phyloP scores from a whole-genome alignment of 2,329 filamentous ascomycete species.

The Aspergillus luchuensis region DNA sequence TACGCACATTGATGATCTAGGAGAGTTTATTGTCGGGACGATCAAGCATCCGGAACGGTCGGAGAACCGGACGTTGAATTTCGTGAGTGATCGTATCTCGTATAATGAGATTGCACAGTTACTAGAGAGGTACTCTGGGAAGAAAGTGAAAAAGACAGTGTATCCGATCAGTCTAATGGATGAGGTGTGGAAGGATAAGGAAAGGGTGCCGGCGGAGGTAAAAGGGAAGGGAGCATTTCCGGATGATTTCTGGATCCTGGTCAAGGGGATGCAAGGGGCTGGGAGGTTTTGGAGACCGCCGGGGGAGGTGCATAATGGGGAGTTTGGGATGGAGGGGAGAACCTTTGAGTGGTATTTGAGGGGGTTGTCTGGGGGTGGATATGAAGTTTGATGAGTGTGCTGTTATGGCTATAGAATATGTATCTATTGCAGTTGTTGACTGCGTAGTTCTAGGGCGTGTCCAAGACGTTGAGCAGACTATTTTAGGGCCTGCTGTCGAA shows the following conservation, averaged over 20 bases:
- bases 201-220: slow-evolving; percentile 19
- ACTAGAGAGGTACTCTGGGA: slow-evolving; percentile 24
- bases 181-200: slow-evolving; percentile 15
- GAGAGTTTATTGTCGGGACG: slow-evolving; percentile 27
- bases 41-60: slow-evolving; percentile 25
- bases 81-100: slow-evolving; percentile 28
- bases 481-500: too few relatives aligned
- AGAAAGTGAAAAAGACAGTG: slow-evolving; percentile 17
- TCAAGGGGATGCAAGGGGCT: slow-evolving; percentile 26
- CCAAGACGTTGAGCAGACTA: too few relatives aligned
- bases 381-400: not conserved
- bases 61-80: slow-evolving; percentile 27
- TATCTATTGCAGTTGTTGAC: too few relatives aligned
- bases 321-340: not conserved
- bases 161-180: slow-evolving; percentile 23
- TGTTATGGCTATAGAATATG: too few relatives aligned
- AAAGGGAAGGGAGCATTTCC: slow-evolving; percentile 21
- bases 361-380: not conserved
- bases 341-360: not conserved
- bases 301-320: slow-evolving; percentile 23
- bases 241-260: slow-evolving; percentile 30
- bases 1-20: slow-evolving; percentile 30
- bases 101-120: slow-evolving; percentile 24
- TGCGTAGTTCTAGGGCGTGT: too few relatives aligned
- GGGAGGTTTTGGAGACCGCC: slow-evolving; percentile 24